A percentile compares a stretch with the other conserved stretches of the same genome.
phyloP scores from a whole-genome alignment of 805 yeast species.

The Candida gorgasii region DNA sequence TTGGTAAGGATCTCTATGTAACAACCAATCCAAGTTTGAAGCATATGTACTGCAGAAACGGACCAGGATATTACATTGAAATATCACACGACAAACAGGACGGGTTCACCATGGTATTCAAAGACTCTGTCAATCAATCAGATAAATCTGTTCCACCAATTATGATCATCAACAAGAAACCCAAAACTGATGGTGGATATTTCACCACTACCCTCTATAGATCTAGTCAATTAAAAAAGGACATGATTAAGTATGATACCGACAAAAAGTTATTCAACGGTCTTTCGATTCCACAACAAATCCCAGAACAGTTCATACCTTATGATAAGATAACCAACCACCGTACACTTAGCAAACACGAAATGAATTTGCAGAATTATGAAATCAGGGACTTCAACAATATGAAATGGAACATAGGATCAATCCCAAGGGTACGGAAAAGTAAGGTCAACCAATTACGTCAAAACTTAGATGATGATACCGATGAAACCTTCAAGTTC shows the following conservation, averaged over 20 bases:
- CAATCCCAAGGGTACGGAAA: constrained; percentile 43
- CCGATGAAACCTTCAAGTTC: constrained; percentile 23
- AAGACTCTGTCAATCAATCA: constrained; percentile 19
- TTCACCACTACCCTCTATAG: constrained; percentile 27
- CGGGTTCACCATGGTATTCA: constrained; percentile 30
- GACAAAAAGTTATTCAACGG: constrained; percentile 22
- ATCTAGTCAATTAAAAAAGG: constrained; percentile 12
- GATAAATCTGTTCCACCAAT: constrained; percentile 24
- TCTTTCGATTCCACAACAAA: constrained; percentile 24
- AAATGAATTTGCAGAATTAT: constrained; percentile 24
- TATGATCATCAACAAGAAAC: constrained; percentile 28
- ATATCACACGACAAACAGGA: constrained; percentile 20
- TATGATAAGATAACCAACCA: constrained; percentile 16
- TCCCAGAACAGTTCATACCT: constrained; percentile 25
- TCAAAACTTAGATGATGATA: constrained; percentile 18
- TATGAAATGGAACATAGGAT: constrained; percentile 42
- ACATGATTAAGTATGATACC: constrained; percentile 11
- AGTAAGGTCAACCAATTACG: constrained; percentile 26
- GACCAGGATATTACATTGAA: constrained; percentile 62
- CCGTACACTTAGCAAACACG: constrained; percentile 9
- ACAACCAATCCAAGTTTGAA: constrained; percentile 67
- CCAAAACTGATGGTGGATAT: constrained; percentile 29
- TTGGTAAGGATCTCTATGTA: constrained; percentile 57
- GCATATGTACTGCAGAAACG: constrained; percentile 59
- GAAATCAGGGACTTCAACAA: constrained; percentile 27